Percentiles rank a stretch among this genome's conserved stretches.
phyloP scores from a whole-genome alignment of 768 basidiomycete genomes.

The Amanita rubescens region DNA sequence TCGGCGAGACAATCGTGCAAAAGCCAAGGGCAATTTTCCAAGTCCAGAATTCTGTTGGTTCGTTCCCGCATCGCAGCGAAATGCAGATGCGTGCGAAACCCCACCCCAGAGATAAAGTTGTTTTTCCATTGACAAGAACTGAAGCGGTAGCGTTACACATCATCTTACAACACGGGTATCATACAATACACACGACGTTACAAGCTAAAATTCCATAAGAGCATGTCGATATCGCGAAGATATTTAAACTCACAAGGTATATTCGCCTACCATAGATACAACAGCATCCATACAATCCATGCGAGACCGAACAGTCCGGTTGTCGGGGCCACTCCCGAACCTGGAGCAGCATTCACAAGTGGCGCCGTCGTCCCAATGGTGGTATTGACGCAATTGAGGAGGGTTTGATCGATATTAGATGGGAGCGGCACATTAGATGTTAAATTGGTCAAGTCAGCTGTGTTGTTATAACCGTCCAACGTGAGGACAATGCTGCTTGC shows the following conservation, averaged over 20 bases:
- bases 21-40: too few species aligned
- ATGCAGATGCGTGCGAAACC: too few species aligned
- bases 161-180: too few species aligned
- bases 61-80: too few species aligned
- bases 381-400: slow-evolving; percentile 52
- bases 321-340: slow-evolving; percentile 3
- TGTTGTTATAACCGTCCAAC: slow-evolving; percentile 62
- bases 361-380: slow-evolving; percentile 57
- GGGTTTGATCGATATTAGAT: slow-evolving; percentile 35
- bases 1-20: too few species aligned
- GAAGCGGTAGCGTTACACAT: too few species aligned
- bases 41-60: too few species aligned
- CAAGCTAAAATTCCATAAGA: too few species aligned
- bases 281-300: slow-evolving; percentile 17
- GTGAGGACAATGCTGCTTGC: slow-evolving; percentile 56
- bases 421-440: slow-evolving; percentile 47
- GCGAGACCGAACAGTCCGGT: slow-evolving; percentile 10
- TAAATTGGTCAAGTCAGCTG: slow-evolving; percentile 34
- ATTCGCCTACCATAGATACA: slow-evolving; percentile 10
- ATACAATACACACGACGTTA: too few species aligned
- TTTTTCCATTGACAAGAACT: too few species aligned
- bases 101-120: too few species aligned
- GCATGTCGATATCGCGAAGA: too few species aligned
- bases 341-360: slow-evolving; percentile 41
- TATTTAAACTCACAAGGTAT: not conserved